phyloP scores from a whole-genome alignment of 2,329 filamentous ascomycete species.

The Diplodia intermedia region DNA sequence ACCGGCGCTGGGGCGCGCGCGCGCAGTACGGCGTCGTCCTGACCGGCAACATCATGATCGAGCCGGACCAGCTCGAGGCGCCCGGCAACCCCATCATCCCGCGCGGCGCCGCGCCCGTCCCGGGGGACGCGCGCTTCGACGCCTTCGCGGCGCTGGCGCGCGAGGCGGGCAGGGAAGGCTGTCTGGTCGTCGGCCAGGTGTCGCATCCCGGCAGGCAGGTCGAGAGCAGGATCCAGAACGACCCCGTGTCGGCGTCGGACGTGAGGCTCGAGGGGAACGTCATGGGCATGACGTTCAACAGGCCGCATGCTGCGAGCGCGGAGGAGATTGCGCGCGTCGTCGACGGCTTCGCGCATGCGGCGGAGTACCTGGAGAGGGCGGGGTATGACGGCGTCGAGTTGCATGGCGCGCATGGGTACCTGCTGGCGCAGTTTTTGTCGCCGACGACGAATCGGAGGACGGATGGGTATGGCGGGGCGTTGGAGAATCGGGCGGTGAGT shows the following conservation, averaged over 20 bases:
- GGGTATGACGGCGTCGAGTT: conserved; percentile 63
- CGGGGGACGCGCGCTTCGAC: conserved; percentile 64
- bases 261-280: conserved; percentile 48
- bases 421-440: conserved; percentile 56
- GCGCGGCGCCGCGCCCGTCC: conserved; percentile 53
- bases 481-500: conserved; percentile 51
- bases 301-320: conserved; percentile 61
- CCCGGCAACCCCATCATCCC: conserved; percentile 68
- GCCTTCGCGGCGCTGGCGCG: conserved; percentile 64
- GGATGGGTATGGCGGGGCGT: conserved; percentile 55
- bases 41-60: conserved; percentile 66
- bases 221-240: conserved; percentile 48
- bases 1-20: conserved; percentile 60
- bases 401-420: conserved; percentile 55
- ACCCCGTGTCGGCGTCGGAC: conserved; percentile 57
- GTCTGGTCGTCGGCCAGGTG: conserved; percentile 66
- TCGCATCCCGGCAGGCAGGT: conserved; percentile 68
- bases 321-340: conserved; percentile 61
- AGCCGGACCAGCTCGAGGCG: conserved; percentile 64
- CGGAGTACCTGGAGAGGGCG: conserved; percentile 65
- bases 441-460: conserved; percentile 52
- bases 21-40: conserved; percentile 58
- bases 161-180: conserved; percentile 63
- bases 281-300: conserved; percentile 57
- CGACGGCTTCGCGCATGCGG: conserved; percentile 63